Percentiles rank a stretch among this genome's conserved stretches.
Evolutionary conservation across 2,329 filamentous ascomycete species (phyloP).

Genomic region (Endoconidiophora laricicola): DNA sequence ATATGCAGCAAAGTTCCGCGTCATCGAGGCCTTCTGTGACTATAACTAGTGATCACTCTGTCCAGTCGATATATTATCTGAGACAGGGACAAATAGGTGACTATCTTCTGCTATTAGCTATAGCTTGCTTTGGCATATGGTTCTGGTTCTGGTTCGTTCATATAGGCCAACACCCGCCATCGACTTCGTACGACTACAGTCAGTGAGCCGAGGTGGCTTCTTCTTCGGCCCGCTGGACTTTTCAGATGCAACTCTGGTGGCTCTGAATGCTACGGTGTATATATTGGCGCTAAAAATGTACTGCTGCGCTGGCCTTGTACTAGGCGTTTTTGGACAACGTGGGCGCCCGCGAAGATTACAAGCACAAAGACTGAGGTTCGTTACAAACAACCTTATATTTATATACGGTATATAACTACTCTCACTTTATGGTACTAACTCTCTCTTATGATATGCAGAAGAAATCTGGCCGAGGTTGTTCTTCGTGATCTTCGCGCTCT

Average conservation of each 20-base stretch:
- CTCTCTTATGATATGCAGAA: neutral
- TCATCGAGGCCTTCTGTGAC: constrained; percentile 16
- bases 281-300: constrained; percentile 17
- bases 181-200: constrained; percentile 3
- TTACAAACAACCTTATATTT: constrained; percentile 10
- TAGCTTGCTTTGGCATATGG: constrained; percentile 20
- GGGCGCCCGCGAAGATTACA: neutral
- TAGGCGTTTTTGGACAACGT: neutral
- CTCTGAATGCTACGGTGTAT: constrained; percentile 19
- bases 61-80: no score
- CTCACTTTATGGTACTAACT: neutral
- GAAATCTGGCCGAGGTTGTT: neutral
- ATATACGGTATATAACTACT: constrained; percentile 4
- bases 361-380: neutral
- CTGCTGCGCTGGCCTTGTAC: constrained; percentile 4
- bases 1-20: constrained; percentile 19
- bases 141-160: constrained; percentile 18
- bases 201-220: constrained; percentile 20
- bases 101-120: constrained; percentile 17
- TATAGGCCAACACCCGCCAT: constrained; percentile 8
- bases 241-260: constrained; percentile 17
- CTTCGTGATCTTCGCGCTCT: constrained; percentile 18
- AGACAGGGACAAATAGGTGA: constrained; percentile 1
- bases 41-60: no score
- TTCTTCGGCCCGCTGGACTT: constrained; percentile 19